Evolutionary conservation across 2,329 filamentous ascomycete species (phyloP), one percentile per base, ranked within the genome.

Genomic region (Huntiella bhutanensis): DNA sequence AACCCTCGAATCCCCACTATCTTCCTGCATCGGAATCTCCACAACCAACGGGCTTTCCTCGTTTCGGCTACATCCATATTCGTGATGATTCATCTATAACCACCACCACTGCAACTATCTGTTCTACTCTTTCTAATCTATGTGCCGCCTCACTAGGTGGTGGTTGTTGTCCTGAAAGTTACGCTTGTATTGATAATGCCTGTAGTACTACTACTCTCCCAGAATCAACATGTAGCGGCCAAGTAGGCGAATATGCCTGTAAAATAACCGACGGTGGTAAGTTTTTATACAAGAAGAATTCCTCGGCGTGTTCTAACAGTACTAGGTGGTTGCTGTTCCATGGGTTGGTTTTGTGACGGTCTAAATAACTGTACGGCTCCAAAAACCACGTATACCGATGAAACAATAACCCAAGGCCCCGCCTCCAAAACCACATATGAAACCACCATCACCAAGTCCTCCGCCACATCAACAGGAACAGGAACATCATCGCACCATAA

Each of bases 91-190:
- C 6, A 10, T 28, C 22, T 10, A 7, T 28, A 28, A 28, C 5
- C 8, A 28, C 41, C 8, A 33, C 33, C 33, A 47, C 41, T 4
- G 28, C 35, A 15, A 15, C 22, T 4, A 11, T 33, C 6, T 60
- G 58, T 41, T 51, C 53, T 7, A 34, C 53, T 4, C 54, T 53
- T 33, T 49, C 57, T 16, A 55, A 53, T 13, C 50, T 58, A 7
- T 69, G 67, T 41, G 57, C 65, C 4, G 53, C 57, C 3, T 61
- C 60, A 6, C 43, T 65, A 12, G 55, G 56, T 15, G 68, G 68
- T 28, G 65, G 63, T 32, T 71, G 68, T 48, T 71, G 68, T 49
- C 67, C 69, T 1, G 55, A 62, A 4, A 55, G 60, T 35, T 74
- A 70, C 53, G 58, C 58, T 4, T 75, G 71, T 55, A 67, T 58